A percentile compares a stretch with the other conserved stretches of the same genome.
These are phyloP conservation scores for Cercophora scortea DNA, from an alignment of 495 filamentous ascomycete genomes.

Conservation along the genomic window DNA sequence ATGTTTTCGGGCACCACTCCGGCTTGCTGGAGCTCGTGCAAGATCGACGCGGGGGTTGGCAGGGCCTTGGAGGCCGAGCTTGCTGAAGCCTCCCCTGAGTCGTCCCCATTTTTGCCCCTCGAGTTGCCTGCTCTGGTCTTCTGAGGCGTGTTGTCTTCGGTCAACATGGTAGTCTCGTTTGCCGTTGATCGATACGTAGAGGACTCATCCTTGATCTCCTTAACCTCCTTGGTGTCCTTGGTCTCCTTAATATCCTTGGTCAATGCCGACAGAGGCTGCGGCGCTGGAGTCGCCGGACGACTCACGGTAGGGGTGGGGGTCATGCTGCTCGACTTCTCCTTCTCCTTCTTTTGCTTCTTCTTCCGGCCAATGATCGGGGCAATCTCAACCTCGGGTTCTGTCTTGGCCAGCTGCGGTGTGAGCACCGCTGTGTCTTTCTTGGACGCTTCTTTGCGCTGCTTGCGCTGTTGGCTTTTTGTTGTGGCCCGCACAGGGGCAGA, in stretches of 20 bases:
- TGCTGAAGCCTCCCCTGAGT: not conserved
- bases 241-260: conserved; percentile 23
- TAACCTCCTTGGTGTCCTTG: conserved; percentile 4
- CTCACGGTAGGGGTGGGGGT: conserved; percentile 27
- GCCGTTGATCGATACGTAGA: conserved; percentile 24
- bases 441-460: conserved; percentile 67
- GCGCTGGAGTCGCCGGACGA: conserved; percentile 25
- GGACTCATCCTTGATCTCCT: conserved; percentile 19
- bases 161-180: conserved; percentile 24
- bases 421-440: conserved; percentile 50
- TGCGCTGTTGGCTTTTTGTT: conserved; percentile 86
- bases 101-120: conserved; percentile 9
- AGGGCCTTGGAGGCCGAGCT: conserved; percentile 12
- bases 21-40: conserved; percentile 24
- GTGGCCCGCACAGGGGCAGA: conserved; percentile 69
- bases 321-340: conserved; percentile 24
- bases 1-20: conserved; percentile 14
- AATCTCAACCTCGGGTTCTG: conserved; percentile 52
- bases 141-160: conserved; percentile 13
- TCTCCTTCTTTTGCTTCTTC: conserved; percentile 83
- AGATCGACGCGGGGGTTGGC: conserved; percentile 27
- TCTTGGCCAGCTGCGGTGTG: conserved; percentile 44
- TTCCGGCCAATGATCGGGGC: conserved; percentile 80
- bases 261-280: conserved; percentile 20
- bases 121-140: conserved; percentile 3